A percentile compares a stretch with the other conserved stretches of the same genome.
Evolutionary conservation across 116 monocot genomes (phyloP).

Genomic region (Trichopus zeylanicus): DNA sequence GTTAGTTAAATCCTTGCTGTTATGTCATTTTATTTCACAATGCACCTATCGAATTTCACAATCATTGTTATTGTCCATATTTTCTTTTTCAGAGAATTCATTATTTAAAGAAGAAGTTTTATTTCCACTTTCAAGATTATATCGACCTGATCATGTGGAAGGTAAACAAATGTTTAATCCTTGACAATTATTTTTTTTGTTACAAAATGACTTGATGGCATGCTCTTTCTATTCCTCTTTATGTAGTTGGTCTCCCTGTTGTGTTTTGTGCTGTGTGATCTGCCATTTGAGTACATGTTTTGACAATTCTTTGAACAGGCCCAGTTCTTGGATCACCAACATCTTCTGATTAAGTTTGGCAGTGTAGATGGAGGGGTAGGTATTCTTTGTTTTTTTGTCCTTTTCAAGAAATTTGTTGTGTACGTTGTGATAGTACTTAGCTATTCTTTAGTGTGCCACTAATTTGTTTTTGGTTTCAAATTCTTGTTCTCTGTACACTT

Average conservation of each 20-base stretch:
- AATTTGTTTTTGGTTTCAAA: not conserved
- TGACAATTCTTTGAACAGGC: conserved; percentile 44
- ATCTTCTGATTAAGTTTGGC: conserved; percentile 98
- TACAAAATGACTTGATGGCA: no score
- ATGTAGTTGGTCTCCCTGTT: no score
- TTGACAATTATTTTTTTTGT: not conserved
- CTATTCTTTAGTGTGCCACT: no score
- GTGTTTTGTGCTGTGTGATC: not conserved
- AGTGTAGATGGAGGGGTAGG: conserved; percentile 96
- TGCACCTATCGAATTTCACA: not conserved
- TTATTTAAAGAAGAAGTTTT: conserved; percentile 88
- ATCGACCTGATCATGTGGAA: conserved; percentile 92
- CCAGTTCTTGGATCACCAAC: conserved; percentile 91
- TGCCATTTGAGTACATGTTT: not conserved
- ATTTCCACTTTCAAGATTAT: conserved; percentile 97
- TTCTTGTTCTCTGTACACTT: conserved; percentile 3
- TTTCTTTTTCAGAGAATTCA: conserved; percentile 72
- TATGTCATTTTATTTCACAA: not conserved
- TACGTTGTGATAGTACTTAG: no score
- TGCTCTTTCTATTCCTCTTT: no score
- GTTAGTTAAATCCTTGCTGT: not conserved
- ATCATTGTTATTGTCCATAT: not conserved
- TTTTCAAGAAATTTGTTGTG: not conserved
- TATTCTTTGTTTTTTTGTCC: conserved; percentile 5
- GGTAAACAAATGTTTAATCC: conserved; percentile 24